Evolutionary conservation across 1,284 basidiomycete species (phyloP), one percentile per base, ranked within the genome.

Genomic region (Laetiporus sulphureus): DNA sequence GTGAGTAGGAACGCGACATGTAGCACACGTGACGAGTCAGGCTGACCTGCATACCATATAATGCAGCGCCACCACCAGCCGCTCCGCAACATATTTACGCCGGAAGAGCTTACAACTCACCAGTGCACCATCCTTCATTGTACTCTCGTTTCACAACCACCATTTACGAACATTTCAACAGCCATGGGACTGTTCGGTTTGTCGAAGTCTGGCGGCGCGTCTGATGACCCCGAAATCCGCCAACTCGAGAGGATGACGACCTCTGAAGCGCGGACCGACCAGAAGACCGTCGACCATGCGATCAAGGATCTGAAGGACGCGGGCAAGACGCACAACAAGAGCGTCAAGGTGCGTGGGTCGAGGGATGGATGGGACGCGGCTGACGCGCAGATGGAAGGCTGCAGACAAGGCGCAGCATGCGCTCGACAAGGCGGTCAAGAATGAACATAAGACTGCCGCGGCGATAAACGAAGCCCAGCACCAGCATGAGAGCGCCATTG

Each of bases 401-500:
- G 61, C 59, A 2, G 55, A 59, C 11, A 72, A 74, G 46, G 71
- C 72, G 1, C 65, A 68, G 36, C 65, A 65, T 45, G 45, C 54
- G 6, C 57, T 76, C 24, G 68, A 68, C 35, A 77, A 74, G 53
- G 58, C 71, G 36, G 64, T 70, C 44, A 65, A 67, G 47, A 61
- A 66, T 46, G 75, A 79, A 52, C 63, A 68, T 39, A 62, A 62
- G 30, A 60, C 66, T n/a, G 63, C 66, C 31, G 65, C 66, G 38
- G 61, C 62, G 19, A 55, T 77, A 32, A 67, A 73, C 51, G 66
- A 72, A 38, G 75, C 72, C 4, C 64, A 66, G 11, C 68, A 75
- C 41, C 54, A 62, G 5, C 75, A 79, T 49, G 72, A 79, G 19
- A 53, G 63, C 12, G 72, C 74, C 7, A 46, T 69, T 32, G 55